Evolutionary conservation across 805 yeast species (phyloP), one percentile per base, ranked within the genome.

Genomic region (Lipomyces lipofer): DNA sequence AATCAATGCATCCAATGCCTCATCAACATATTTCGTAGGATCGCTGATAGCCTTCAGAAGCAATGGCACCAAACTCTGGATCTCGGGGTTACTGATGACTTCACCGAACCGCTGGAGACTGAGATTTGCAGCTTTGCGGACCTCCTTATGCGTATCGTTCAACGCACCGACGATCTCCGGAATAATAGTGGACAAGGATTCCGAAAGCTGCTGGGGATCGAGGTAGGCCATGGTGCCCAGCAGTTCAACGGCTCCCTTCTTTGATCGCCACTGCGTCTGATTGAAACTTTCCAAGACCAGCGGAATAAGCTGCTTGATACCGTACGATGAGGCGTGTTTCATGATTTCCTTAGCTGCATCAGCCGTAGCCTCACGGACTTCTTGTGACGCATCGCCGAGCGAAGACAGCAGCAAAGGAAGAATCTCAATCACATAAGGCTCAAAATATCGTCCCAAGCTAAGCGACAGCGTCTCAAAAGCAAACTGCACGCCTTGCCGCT

Each of bases 181-280:
- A 57, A 94, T 88, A 73, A 94, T 92, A 0, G 83, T 82, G 0
- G 97, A 86, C 63, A 94, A 75, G 0, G 97, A 89, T 0, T 91
- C 80, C 1, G 97, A 89, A 62, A 94, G 76, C 68, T 94, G 99
- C 2, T 94, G 79, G 2, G 99, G 99, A 66, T 92, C 97, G 58
- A 94, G 77, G 69, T 90, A 94, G 0, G 99, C 99, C 99, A 94
- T 94, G 22, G 96, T 84, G 71, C 99, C 99, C 43, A 94, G 78
- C 49, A 94, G 74, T 69, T 94, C 98, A 17, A 94, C 98, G 5
- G 98, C 88, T 3, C 98, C 99, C 72, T 90, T 88, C 73, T 94
- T 94, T 0, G 96, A 83, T 73, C 99, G 80, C 99, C 99, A 94
- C 0, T 95, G 85, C 52, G 85, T 83, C 57, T 88, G 95, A 64